phyloP scores from a whole-genome alignment of 768 basidiomycete genomes.

The Rhodosporidiobolus odoratus region DNA sequence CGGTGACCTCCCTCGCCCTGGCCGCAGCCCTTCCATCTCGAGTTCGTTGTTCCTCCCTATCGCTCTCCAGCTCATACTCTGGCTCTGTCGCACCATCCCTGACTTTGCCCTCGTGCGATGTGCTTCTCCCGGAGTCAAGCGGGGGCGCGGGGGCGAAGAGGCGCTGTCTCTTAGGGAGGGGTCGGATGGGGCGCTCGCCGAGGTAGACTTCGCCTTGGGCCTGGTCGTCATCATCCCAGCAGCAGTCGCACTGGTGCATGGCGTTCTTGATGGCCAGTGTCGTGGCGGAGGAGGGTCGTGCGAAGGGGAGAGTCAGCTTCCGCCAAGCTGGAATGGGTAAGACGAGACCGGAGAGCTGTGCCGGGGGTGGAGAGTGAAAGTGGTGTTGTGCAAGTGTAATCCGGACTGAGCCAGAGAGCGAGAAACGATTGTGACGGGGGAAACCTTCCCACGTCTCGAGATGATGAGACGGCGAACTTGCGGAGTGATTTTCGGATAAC shows the following conservation, averaged over 20 bases:
- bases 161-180: slow-evolving; percentile 27
- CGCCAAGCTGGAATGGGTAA: no score
- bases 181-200: slow-evolving; percentile 11
- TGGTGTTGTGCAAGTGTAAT: no score
- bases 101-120: not conserved
- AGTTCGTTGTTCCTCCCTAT: slow-evolving; percentile 5
- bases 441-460: no score
- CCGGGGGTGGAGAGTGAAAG: no score
- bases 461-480: no score
- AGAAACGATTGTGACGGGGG: no score
- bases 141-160: not conserved
- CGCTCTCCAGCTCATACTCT: slow-evolving; percentile 10
- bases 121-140: no score
- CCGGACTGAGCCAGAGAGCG: no score
- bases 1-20: no score
- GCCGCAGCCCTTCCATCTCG: not conserved
- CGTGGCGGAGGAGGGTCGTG: not conserved
- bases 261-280: not conserved
- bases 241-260: slow-evolving; percentile 29
- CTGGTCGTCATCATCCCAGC: slow-evolving; percentile 9
- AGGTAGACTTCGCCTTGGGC: not conserved
- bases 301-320: not conserved
- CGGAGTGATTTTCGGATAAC: no score
- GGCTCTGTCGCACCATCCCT: no score
- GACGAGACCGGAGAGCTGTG: no score